phyloP scores from a whole-genome alignment of 495 filamentous ascomycete species.

The Aspergillus heteromorphus region DNA sequence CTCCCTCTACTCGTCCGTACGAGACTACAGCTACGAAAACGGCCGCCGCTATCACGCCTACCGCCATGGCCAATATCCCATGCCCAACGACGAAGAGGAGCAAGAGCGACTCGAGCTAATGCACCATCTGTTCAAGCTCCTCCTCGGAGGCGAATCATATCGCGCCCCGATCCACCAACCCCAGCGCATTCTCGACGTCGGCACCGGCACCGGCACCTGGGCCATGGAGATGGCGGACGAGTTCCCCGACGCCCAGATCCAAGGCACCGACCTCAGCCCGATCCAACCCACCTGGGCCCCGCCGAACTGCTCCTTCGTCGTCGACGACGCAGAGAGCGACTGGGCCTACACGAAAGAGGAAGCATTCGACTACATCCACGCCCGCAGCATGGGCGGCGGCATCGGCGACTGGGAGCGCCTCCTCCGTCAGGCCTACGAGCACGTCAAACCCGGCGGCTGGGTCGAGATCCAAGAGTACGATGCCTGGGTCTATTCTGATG shows the following conservation, averaged over 20 bases:
- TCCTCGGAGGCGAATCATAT: constrained; percentile 48
- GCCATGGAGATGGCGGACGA: constrained; percentile 58
- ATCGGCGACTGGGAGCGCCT: constrained; percentile 43
- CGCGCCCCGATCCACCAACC: constrained; percentile 42
- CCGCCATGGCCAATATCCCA: constrained; percentile 49
- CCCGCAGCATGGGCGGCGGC: constrained; percentile 39
- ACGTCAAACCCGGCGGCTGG: constrained; percentile 51
- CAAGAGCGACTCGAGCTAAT: constrained; percentile 64
- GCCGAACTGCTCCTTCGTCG: constrained; percentile 43
- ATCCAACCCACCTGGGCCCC: constrained; percentile 49
- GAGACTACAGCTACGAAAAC: constrained; percentile 51
- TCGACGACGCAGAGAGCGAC: constrained; percentile 47
- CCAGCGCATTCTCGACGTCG: constrained; percentile 39
- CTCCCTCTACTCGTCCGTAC: constrained; percentile 41
- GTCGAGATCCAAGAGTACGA: constrained; percentile 53
- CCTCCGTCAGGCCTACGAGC: constrained; percentile 27
- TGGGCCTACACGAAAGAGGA: constrained; percentile 41
- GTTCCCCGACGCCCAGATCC: constrained; percentile 49
- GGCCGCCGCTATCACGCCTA: constrained; percentile 60
- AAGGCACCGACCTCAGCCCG: constrained; percentile 60
- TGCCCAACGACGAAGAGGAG: constrained; percentile 57
- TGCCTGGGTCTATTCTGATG: constrained; percentile 27
- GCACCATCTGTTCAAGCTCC: constrained; percentile 53
- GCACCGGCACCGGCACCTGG: constrained; percentile 58
- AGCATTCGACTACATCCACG: constrained; percentile 44